Evolutionary conservation across 169 alveolate genomes (phyloP), one percentile per base, ranked within the genome.

Genomic region (Ichthyophthirius multifiliis): DNA sequence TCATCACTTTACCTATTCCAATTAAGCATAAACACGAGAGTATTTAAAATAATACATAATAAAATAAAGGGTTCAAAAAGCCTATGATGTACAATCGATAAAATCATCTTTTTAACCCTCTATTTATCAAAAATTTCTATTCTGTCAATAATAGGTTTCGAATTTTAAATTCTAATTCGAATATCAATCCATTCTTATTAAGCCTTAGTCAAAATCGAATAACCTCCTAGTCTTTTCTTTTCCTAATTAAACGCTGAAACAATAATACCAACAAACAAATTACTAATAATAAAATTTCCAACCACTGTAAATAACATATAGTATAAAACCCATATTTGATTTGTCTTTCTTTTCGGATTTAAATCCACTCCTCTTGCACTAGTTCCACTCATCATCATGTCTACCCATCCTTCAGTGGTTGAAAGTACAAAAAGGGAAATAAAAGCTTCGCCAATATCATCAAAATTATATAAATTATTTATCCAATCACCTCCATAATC

Each of bases 201-300:
- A n/a, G 48, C 37, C 4, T 47, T 27, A 13, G 83, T 80, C 43
- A 88, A 30, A 2, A 75, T 44, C 6, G 32, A n/a, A 55, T 55
- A n/a, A 5, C 73, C 73, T 5, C 73, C 73, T 55, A 84, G 65
- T n/a, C 62, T 74, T 0, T 84, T 87, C 65, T 71, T 88, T 37
- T 84, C 85, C 20, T 46, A 48, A 34, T 81, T 39, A 75, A 75
- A 39, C 4, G 79, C 45, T 13, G 87, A 92, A 23, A 89, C 91
- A 41, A 92, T 89, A 20, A 92, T 95, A 15, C 96, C 96, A 30
- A 91, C 87, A 79, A 93, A 95, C 65, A 95, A 55, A 76, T 93
- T 95, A 73, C 93, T 84, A 71, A 95, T 82, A 87, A 91, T 93
- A 84, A 95, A 95, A 1, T 92, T 82, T 6, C 93, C 83, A 9